Evolutionary conservation across 2,329 filamentous ascomycete species (phyloP), one percentile per base, ranked within the genome.

Genomic region (Verticillium isaacii): DNA sequence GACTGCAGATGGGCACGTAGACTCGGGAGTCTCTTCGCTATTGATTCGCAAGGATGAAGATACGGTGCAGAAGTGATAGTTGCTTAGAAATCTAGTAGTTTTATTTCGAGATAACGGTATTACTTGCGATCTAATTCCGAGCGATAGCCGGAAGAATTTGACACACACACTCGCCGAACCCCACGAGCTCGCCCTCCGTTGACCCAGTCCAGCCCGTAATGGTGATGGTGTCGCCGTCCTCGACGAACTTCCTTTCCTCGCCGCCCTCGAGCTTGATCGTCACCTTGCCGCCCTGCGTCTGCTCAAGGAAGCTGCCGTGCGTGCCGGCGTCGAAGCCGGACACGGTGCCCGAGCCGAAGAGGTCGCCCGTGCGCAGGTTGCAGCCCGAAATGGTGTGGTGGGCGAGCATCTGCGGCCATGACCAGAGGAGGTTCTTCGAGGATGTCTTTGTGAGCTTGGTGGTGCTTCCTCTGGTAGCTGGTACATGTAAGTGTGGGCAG

Each of bases 371-470:
- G 5, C 86, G 83, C 75, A 95, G 82, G 5, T 88, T 87, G 73
- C 91, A 95, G 5, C 91, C 91, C 0, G 87, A 89, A 61, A 92
- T 83, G 1, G 89, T 88, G 72, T 95, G 91, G 73, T 95, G 91
- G 0, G 91, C 85, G 32, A 95, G 78, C 90, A 94, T 93, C 72
- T 95, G 92, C 0, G 89, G 83, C 77, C 92, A 95, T 0, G 90
- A 93, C 82, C 87, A 95, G 1, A 94, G 80, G 1, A 95, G 78
- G 58, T 80, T 74, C n/a, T 66, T 72, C 0, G 74, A 71, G 32
- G 69, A 76, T 6, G 75, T 76, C 54, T 67, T 68, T 17, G 67
- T 70, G 14, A 78, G 68, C n/a, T 70, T 68, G 0, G 84, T 86
- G 34, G 68, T 72, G 34, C 69, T 65, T 7, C 73, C 73, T 2